Percentiles rank a stretch among this genome's conserved stretches.
phyloP scores from a whole-genome alignment of 805 yeast species.

The Starmerella lactis-condensi region DNA sequence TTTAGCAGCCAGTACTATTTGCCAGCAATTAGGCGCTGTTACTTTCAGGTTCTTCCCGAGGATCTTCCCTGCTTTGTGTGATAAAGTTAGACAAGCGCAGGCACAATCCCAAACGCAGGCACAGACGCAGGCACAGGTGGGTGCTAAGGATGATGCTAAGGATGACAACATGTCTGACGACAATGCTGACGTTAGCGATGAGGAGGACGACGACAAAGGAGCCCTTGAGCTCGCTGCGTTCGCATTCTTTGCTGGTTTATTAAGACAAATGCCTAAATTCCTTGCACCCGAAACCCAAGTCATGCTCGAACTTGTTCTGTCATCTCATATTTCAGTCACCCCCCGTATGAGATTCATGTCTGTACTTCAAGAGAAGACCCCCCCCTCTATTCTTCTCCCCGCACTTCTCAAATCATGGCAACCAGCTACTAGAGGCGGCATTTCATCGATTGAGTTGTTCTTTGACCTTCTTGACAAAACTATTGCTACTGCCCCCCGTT shows the following conservation, averaged over 20 bases:
- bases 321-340: constrained; percentile 31
- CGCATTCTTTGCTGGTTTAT: constrained; percentile 51
- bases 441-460: constrained; percentile 44
- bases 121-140: background rate
- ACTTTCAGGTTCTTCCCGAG: constrained; percentile 69
- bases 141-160: no score
- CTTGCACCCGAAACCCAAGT: constrained; percentile 49
- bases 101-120: background rate
- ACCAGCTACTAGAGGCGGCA: constrained; percentile 20
- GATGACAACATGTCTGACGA: constrained; percentile 3
- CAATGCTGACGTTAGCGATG: constrained; percentile 27
- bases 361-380: constrained; percentile 49
- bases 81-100: constrained; percentile 24
- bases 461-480: constrained; percentile 47
- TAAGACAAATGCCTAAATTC: constrained; percentile 74
- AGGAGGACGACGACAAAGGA: constrained; percentile 16
- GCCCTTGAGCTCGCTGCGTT: constrained; percentile 53
- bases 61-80: constrained; percentile 56
- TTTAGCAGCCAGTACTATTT: constrained; percentile 48
- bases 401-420: constrained; percentile 49
- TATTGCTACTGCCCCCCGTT: constrained; percentile 52
- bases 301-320: constrained; percentile 35
- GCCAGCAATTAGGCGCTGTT: constrained; percentile 66
- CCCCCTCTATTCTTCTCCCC: constrained; percentile 41
- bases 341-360: constrained; percentile 35